These are phyloP conservation scores for Andrographis paniculata DNA, from an alignment of 305 asterid species.

Conservation along the genomic window DNA sequence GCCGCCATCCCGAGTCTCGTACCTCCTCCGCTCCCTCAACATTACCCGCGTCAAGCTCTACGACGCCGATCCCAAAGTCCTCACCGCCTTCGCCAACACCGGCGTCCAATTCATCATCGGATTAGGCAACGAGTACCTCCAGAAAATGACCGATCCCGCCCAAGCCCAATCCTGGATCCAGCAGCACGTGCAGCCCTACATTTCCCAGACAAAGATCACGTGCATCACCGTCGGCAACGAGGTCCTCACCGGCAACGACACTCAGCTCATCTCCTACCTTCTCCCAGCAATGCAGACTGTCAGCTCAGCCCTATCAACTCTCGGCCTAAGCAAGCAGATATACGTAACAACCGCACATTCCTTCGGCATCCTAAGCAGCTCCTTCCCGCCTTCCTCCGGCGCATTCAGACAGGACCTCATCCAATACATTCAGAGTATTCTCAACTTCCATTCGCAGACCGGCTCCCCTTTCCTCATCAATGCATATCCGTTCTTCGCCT, in stretches of 20 bases:
- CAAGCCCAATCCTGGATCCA: conserved; percentile 56
- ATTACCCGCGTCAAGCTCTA: conserved; percentile 45
- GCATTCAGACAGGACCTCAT: conserved; percentile 33
- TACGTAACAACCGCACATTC: conserved; percentile 53
- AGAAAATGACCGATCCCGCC: conserved; percentile 36
- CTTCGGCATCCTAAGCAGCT: conserved; percentile 25
- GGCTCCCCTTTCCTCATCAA: conserved; percentile 47
- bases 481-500: conserved; percentile 53
- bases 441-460: conserved; percentile 38
- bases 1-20: conserved; percentile 35
- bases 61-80: conserved; percentile 46
- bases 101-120: conserved; percentile 45
- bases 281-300: conserved; percentile 56
- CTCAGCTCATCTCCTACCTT: conserved; percentile 28
- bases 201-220: conserved; percentile 35
- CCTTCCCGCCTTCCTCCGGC: conserved; percentile 56
- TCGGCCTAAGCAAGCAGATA: conserved; percentile 35
- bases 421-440: conserved; percentile 31
- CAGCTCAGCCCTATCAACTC: conserved; percentile 31
- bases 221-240: conserved; percentile 54
- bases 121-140: conserved; percentile 46
- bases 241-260: conserved; percentile 38
- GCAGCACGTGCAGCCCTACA: conserved; percentile 43
- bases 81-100: conserved; percentile 42
- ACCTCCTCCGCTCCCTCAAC: conserved; percentile 37